Evolutionary conservation across 1,284 basidiomycete genomes (phyloP), one percentile per base, ranked within the genome.

Genomic region (Pseudozyma thailandica): DNA sequence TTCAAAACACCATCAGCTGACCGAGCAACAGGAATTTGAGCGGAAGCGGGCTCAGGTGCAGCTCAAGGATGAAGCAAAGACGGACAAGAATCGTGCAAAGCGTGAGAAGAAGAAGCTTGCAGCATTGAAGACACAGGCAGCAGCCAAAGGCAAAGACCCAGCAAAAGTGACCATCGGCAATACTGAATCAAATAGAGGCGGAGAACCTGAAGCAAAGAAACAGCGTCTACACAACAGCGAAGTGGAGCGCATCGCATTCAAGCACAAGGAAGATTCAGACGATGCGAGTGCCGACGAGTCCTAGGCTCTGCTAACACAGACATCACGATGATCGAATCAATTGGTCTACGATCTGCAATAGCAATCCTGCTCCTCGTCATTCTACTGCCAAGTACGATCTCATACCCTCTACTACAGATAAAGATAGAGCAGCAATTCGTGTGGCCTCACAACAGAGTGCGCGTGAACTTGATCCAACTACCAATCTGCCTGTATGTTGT

Each of bases 51-150:
- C 59, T 7, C 27, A 63, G 26, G 44, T 51, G 4, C 62, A 66
- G 39, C 43, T 31, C 18, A 54, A 53, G 26, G 91, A 69, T 45
- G 78, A 78, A 35, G 70, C 63, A 13, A 82, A 80, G 52, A 81
- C 79, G 30, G 57, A 64, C 47, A 82, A 79, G 68, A 81, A 81
- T 30, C 75, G 76, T 6, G 74, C 72, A 12, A 79, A 78, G 46
- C 70, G 79, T 20, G 77, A 80, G 21, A 80, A 78, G 41, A 81
- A 78, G 58, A 77, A 74, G 51, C 52, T 50, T 4, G 75, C 75
- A 1, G 69, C 69, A 3, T 38, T 72, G 26, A 66, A 66, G 42
- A 63, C 69, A 10, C 64, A 57, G 27, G 53, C 60, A 27, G 64
- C 56, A 5, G 51, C 49, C 51, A 63, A 55, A 28, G 59, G 55